Evolutionary conservation across 2,329 filamentous ascomycete genomes (phyloP).

Genomic region (Pezicula neosporulosa): DNA sequence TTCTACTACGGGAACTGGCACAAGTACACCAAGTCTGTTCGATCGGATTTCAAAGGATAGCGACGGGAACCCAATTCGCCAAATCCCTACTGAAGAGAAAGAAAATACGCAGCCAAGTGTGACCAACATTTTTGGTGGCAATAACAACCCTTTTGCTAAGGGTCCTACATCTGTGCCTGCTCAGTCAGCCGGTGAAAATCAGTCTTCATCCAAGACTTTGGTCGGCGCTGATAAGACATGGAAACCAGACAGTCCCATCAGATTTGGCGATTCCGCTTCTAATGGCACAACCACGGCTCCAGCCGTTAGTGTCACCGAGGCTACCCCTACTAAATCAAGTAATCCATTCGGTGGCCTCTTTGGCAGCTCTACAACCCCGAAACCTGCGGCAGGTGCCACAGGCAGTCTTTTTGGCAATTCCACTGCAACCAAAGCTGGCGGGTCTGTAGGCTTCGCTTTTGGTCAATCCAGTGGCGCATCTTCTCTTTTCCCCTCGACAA

Average conservation of each 20-base stretch:
- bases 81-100: slow-evolving; percentile 26
- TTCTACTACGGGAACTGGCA: slow-evolving; percentile 10
- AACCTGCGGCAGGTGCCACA: slow-evolving; percentile 7
- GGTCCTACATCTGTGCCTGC: slow-evolving; percentile 10
- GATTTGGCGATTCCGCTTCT: slow-evolving; percentile 28
- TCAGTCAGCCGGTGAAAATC: slow-evolving; percentile 15
- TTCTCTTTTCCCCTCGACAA: slow-evolving; percentile 26
- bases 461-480: slow-evolving; percentile 18
- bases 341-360: slow-evolving; percentile 10
- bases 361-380: slow-evolving; percentile 10
- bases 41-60: slow-evolving; percentile 49
- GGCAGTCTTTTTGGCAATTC: neutral
- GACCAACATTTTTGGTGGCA: slow-evolving; percentile 11
- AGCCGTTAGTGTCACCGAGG: slow-evolving; percentile 13
- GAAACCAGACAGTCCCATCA: slow-evolving; percentile 46
- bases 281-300: slow-evolving; percentile 13
- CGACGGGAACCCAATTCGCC: slow-evolving; percentile 46
- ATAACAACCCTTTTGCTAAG: slow-evolving; percentile 14
- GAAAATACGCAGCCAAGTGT: slow-evolving; percentile 28
- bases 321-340: slow-evolving; percentile 14
- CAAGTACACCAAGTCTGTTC: slow-evolving; percentile 45
- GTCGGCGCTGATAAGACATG: slow-evolving; percentile 41
- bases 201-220: slow-evolving; percentile 14
- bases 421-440: neutral
- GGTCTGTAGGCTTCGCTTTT: slow-evolving; percentile 19